Evolutionary conservation across 768 basidiomycete species (phyloP).

Genomic region (Imleria badia): DNA sequence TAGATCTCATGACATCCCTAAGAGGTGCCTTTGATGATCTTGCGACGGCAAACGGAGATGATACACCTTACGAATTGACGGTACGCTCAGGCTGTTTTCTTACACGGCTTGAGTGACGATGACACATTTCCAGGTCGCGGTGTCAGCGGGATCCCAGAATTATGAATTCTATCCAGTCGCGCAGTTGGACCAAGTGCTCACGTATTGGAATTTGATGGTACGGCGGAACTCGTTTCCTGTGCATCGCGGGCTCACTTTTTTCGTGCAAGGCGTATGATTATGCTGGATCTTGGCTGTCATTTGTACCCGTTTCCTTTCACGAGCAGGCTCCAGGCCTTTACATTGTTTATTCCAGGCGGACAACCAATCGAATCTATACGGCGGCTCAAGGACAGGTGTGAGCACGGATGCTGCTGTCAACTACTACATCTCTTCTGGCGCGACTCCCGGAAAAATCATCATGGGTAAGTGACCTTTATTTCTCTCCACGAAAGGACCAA

Average conservation of each 20-base stretch:
- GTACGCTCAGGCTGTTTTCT: conserved; percentile 20
- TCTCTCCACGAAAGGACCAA: neutral
- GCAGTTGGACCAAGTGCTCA: conserved; percentile 64
- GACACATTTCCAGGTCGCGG: conserved; percentile 43
- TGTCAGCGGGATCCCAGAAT: conserved; percentile 60
- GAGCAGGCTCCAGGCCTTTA: neutral
- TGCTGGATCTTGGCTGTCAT: conserved; percentile 75
- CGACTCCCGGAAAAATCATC: conserved; percentile 62
- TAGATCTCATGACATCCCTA: conserved; percentile 60
- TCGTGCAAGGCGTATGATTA: conserved; percentile 64
- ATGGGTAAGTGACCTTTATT: conserved; percentile 45
- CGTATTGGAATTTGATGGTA: conserved; percentile 85
- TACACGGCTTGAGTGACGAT: neutral
- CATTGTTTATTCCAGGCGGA: conserved; percentile 34
- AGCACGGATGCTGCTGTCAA: conserved; percentile 68
- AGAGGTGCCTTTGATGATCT: conserved; percentile 63
- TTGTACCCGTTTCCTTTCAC: conserved; percentile 37
- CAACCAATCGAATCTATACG: conserved; percentile 69
- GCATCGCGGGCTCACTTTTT: neutral
- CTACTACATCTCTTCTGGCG: conserved; percentile 59
- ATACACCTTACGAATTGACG: conserved; percentile 57
- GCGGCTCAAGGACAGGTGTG: conserved; percentile 58
- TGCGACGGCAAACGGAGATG: conserved; percentile 58
- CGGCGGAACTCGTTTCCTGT: neutral
- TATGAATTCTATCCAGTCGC: conserved; percentile 57